Conservation (phyloP, 306 rosid genomes). For the Arachis hypogaea region DNA sequence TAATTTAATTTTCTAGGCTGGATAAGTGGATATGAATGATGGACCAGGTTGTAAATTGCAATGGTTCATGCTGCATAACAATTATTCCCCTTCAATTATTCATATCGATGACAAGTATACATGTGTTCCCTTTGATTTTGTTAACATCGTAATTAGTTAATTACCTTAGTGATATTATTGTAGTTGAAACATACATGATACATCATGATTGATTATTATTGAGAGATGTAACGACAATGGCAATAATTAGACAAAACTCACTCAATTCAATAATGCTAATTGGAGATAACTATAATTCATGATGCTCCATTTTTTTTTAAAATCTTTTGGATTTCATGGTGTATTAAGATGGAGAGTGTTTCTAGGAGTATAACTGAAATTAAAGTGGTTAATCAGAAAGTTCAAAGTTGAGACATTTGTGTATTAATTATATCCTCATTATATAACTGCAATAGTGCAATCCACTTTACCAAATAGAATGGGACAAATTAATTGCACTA, state of each 20-base stretch:
- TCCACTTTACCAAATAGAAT: neutral
- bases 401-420: neutral
- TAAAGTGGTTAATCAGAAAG: neutral
- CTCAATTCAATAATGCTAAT: too few relatives aligned
- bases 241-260: too few relatives aligned
- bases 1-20: neutral
- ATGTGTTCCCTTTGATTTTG: neutral
- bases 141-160: neutral
- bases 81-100: conserved; percentile 4
- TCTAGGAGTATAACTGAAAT: too few relatives aligned
- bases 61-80: conserved; percentile 1
- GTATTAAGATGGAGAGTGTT: neutral
- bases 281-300: too few relatives aligned
- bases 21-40: conserved; percentile 21
- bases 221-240: neutral
- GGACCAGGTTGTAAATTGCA: conserved; percentile 20
- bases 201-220: neutral
- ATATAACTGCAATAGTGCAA: neutral
- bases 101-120: neutral
- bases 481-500: conserved; percentile 2
- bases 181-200: neutral
- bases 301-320: neutral
- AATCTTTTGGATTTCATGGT: neutral
- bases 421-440: neutral
- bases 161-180: neutral